A percentile compares a stretch with the other conserved stretches of the same genome.
These are phyloP conservation scores for Stephanodiscus minutulus DNA, from an alignment of 108 stramenopile species.

Conservation along the genomic window DNA sequence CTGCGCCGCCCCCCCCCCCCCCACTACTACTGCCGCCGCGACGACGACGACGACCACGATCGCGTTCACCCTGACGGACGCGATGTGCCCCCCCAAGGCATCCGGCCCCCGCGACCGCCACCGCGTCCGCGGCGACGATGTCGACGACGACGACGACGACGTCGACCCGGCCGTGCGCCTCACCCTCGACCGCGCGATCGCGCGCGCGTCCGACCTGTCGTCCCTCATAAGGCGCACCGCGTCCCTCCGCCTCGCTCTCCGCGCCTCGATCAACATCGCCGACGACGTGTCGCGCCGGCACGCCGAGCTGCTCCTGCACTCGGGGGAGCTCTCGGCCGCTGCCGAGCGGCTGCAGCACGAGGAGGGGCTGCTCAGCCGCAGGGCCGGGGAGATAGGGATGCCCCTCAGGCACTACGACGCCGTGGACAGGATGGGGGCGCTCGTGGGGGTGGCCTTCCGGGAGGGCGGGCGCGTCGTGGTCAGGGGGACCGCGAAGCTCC, in stretches of 20 bases:
- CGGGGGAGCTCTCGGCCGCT: constrained; percentile 84
- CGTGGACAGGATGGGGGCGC: constrained; percentile 72
- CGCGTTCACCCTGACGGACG: constrained; percentile 2
- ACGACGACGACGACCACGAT: neutral
- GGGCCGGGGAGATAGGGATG: constrained; percentile 84
- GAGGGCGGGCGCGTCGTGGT: constrained; percentile 58
- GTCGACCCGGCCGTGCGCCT: constrained; percentile 20
- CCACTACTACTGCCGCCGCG: constrained; percentile 3
- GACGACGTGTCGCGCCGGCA: constrained; percentile 80
- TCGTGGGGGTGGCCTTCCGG: constrained; percentile 82
- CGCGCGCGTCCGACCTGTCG: constrained; percentile 56
- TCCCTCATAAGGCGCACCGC: constrained; percentile 63
- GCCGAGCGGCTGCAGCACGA: constrained; percentile 88
- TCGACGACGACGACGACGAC: constrained; percentile 15
- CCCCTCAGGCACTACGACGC: constrained; percentile 88
- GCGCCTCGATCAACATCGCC: constrained; percentile 75
- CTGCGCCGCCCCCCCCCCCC: constrained; percentile 23
- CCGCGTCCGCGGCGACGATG: neutral
- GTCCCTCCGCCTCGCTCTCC: constrained; percentile 68
- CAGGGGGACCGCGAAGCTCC: constrained; percentile 72
- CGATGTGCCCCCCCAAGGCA: constrained; percentile 42
- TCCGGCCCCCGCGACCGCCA: no score
- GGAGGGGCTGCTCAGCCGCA: constrained; percentile 61
- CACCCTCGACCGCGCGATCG: constrained; percentile 44
- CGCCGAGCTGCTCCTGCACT: constrained; percentile 77